phyloP scores from a whole-genome alignment of 768 basidiomycete species.

The Tricholoma matsutake region DNA sequence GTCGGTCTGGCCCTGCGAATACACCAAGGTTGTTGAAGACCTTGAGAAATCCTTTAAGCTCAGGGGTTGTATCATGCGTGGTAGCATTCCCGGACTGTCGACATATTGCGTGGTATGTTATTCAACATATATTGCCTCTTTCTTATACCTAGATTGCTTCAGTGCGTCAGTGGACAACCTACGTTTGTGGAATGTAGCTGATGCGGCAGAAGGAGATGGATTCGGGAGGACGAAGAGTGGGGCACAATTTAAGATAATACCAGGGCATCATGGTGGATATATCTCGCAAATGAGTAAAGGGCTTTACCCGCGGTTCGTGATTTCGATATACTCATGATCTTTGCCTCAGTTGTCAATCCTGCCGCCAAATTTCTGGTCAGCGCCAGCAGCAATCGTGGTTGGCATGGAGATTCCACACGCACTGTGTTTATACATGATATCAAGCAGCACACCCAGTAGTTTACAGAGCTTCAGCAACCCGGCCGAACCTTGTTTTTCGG shows the following conservation, averaged over 20 bases:
- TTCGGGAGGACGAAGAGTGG: constrained; percentile 60
- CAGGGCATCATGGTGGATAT: constrained; percentile 93
- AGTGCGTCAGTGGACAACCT: constrained; percentile 94
- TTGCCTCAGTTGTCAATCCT: constrained; percentile 75
- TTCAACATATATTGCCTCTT: constrained; percentile 5
- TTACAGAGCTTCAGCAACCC: no score
- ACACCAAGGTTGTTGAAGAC: constrained; percentile 82
- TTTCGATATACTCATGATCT: constrained; percentile 14
- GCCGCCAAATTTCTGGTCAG: constrained; percentile 83
- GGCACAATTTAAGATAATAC: constrained; percentile 90
- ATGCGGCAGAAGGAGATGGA: constrained; percentile 66
- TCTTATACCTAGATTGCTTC: constrained; percentile 9
- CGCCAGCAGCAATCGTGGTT: constrained; percentile 91
- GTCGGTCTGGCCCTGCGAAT: constrained; percentile 53
- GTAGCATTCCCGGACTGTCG: constrained; percentile 89
- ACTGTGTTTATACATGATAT: constrained; percentile 93
- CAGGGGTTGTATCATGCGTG: constrained; percentile 89
- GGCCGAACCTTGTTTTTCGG: neutral
- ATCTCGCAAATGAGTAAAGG: constrained; percentile 86
- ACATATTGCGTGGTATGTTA: constrained; percentile 82
- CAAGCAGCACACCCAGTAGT: constrained; percentile 36
- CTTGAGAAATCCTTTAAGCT: constrained; percentile 81
- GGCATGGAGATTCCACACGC: constrained; percentile 87
- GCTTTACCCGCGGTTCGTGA: constrained; percentile 27
- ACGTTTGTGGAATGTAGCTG: constrained; percentile 88